Evolutionary conservation across 2,329 filamentous ascomycete species (phyloP).

Genomic region (Westerdykella ornata): DNA sequence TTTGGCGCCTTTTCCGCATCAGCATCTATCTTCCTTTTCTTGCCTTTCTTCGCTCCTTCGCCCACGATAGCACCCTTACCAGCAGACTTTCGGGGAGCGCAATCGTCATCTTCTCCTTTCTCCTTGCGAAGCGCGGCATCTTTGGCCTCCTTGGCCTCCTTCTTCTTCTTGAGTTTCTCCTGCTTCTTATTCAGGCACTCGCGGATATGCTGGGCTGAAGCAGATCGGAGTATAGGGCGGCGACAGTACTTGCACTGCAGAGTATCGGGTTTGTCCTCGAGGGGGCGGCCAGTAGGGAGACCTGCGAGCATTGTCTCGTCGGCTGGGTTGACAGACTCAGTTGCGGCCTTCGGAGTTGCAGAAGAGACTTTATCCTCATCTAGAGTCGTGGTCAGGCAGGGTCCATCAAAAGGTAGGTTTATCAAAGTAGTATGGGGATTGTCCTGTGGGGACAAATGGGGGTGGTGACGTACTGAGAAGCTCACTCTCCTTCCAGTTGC

Average conservation of each 20-base stretch:
- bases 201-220: constrained; percentile 71
- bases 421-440: not conserved
- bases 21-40: constrained; percentile 45
- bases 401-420: not conserved
- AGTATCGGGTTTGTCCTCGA: constrained; percentile 72
- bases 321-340: constrained; percentile 50
- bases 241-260: constrained; percentile 90
- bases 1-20: constrained; percentile 77
- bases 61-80: constrained; percentile 35
- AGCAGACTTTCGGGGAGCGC: constrained; percentile 40
- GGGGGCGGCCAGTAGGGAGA: constrained; percentile 72
- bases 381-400: constrained; percentile 9
- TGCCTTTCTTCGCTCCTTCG: constrained; percentile 39
- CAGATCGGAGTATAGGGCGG: constrained; percentile 70
- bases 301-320: constrained; percentile 70
- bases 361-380: constrained; percentile 16
- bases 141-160: constrained; percentile 56
- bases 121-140: constrained; percentile 46
- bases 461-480: constrained; percentile 49
- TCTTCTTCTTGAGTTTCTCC: constrained; percentile 54
- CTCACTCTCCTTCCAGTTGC: constrained; percentile 64
- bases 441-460: not conserved
- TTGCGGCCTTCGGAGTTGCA: constrained; percentile 14
- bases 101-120: constrained; percentile 40
- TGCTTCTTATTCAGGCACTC: constrained; percentile 79